These are phyloP conservation scores for Ceratobasidium sp. DNA, from an alignment of 1,284 basidiomycete species.

Conservation along the genomic window DNA sequence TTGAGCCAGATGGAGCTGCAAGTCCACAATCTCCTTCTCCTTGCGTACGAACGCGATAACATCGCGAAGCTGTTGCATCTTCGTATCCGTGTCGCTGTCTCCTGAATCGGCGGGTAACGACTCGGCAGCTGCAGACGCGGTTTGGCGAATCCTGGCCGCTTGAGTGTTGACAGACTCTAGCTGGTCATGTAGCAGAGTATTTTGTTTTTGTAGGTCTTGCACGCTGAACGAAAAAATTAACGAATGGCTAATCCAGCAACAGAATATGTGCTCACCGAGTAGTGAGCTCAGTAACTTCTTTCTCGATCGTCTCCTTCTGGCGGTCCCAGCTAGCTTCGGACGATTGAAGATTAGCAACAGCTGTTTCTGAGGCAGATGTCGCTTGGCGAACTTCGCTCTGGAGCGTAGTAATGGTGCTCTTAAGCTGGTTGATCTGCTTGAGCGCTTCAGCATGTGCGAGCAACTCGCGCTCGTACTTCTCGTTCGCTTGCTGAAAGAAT, in stretches of 20 bases:
- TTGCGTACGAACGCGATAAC: conserved; percentile 86
- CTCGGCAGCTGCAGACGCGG: conserved; percentile 61
- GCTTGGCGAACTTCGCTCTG: conserved; percentile 67
- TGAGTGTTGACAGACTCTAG: conserved; percentile 87
- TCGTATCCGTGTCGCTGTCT: conserved; percentile 62
- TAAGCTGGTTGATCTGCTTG: conserved; percentile 73
- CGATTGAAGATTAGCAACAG: conserved; percentile 71
- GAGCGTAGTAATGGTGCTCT: conserved; percentile 66
- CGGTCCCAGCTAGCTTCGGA: conserved; percentile 83
- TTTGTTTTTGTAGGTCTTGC: conserved; percentile 81
- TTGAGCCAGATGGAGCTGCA: conserved; percentile 86
- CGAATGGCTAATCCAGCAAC: neutral
- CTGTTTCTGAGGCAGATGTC: conserved; percentile 72
- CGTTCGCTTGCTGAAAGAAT: conserved; percentile 72
- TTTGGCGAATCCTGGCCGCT: conserved; percentile 78
- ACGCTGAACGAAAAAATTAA: conserved; percentile 59
- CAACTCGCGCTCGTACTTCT: conserved; percentile 82
- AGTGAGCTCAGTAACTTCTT: conserved; percentile 78
- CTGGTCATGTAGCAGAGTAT: conserved; percentile 81
- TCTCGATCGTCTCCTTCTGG: conserved; percentile 78
- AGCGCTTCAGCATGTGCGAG: conserved; percentile 84
- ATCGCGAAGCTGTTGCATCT: conserved; percentile 75
- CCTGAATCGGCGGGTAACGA: conserved; percentile 51
- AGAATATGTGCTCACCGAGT: conserved; percentile 62
- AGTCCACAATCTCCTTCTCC: conserved; percentile 90